These are phyloP conservation scores for Epipyxis sp. DNA, from an alignment of 108 stramenopile genomes.

Conservation along the genomic window DNA sequence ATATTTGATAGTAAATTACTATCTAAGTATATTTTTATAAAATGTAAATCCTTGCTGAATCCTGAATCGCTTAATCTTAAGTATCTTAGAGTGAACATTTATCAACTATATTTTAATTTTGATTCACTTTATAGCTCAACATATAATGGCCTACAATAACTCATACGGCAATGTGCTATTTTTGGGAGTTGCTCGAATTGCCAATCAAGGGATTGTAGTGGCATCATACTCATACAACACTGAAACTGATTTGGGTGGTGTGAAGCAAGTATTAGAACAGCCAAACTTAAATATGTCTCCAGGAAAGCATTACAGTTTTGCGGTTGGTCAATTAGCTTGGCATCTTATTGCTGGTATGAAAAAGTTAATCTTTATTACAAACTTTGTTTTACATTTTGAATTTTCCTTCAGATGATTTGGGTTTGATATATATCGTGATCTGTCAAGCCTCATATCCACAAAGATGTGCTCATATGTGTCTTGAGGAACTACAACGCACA, in stretches of 20 bases:
- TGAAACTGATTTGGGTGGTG: slow-evolving; percentile 31
- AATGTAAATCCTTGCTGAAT: too few relatives aligned
- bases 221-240: slow-evolving; percentile 34
- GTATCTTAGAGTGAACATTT: too few relatives aligned
- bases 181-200: slow-evolving; percentile 42
- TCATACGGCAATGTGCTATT: slow-evolving; percentile 25
- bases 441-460: slow-evolving; percentile 31
- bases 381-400: slow-evolving; percentile 19
- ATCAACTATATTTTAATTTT: too few relatives aligned
- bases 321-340: slow-evolving; percentile 23
- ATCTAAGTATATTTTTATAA: too few relatives aligned
- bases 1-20: too few relatives aligned
- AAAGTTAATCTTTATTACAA: not conserved
- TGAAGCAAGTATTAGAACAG: slow-evolving; percentile 34
- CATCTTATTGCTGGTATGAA: slow-evolving; percentile 34
- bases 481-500: slow-evolving; percentile 34
- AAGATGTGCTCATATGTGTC: slow-evolving; percentile 20
- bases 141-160: too few relatives aligned
- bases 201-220: slow-evolving; percentile 30
- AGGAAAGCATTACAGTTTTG: slow-evolving; percentile 43
- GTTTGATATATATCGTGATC: slow-evolving; percentile 33
- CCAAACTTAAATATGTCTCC: slow-evolving; percentile 28
- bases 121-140: too few relatives aligned
- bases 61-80: too few relatives aligned
- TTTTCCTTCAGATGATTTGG: slow-evolving; percentile 8